Evolutionary conservation across 208 protist species (phyloP), one percentile per base, ranked within the genome.

Genomic region (Zelonia costaricensis): DNA sequence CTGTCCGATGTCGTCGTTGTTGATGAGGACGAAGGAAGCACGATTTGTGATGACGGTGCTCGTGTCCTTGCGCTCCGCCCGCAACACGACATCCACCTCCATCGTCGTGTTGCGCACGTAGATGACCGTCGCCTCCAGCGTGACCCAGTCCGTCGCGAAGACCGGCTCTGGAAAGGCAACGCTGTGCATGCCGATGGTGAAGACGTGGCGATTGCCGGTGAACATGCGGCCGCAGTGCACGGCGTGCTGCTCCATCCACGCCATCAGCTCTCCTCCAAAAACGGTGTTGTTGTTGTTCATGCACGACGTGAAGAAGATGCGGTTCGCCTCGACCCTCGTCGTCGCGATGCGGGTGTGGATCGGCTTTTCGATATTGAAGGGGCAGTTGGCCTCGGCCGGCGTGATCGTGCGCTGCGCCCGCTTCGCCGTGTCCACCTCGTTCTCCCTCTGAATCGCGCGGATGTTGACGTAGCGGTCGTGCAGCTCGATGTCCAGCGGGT

Each of bases 241-340:
- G 15, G 92, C 92, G 58, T 94, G 84, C 42, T 68, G 74, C 76
- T 97, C 92, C 92, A 97, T 97, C 89, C 92, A 97, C 43, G 74
- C 48, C 86, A 97, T 93, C 48, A 97, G 62, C 64, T 97, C 92
- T 2, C 92, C 92, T 36, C 92, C 92, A 65, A 97, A 97, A 36
- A 97, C 86, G 44, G 92, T 97, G 69, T 94, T 92, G 80, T 97
- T 95, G 70, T 93, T 93, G 75, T 97, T 97, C 64, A 94, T 63
- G 76, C 82, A 82, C 0, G 84, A 80, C 10, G 75, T 75, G 47
- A 95, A 84, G 70, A 97, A 97, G 72, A 95, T 92, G 47, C 92
- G 83, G 65, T 94, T 83, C 15, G 87, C 85, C 36, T 76, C 51
- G 22, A 70, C 74, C 9, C 63, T 60, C 1, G 89, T 94, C 13